Evolutionary conservation across 208 protist species (phyloP).

Genomic region (Crithidia acanthocephali): DNA sequence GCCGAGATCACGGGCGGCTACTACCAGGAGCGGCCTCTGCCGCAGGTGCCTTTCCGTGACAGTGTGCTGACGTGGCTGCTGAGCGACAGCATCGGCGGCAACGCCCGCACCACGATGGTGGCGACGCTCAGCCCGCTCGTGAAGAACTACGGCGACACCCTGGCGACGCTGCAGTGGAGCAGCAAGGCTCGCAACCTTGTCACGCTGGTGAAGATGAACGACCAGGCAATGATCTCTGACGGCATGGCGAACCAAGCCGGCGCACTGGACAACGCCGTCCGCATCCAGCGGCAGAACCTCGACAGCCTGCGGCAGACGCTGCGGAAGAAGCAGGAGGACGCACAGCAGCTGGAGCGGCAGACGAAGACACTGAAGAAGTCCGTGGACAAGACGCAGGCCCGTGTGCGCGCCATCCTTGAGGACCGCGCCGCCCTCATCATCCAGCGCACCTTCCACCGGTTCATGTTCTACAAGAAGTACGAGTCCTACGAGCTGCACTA

Average conservation of each 20-base stretch:
- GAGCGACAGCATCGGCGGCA: constrained; percentile 92
- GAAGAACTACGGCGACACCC: constrained; percentile 90
- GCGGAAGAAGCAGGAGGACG: constrained; percentile 64
- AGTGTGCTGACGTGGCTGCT: constrained; percentile 91
- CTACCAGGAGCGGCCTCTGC: constrained; percentile 69
- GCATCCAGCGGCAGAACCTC: constrained; percentile 85
- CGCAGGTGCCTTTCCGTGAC: constrained; percentile 92
- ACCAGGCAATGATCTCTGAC: constrained; percentile 74
- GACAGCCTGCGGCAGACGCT: constrained; percentile 80
- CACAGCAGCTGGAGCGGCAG: constrained; percentile 65
- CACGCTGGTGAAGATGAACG: constrained; percentile 89
- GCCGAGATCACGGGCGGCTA: constrained; percentile 68
- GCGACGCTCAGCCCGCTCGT: constrained; percentile 88
- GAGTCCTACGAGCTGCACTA: constrained; percentile 48
- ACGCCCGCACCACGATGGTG: constrained; percentile 92
- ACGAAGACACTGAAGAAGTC: constrained; percentile 42
- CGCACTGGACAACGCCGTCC: constrained; percentile 75
- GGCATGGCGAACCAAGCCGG: constrained; percentile 71
- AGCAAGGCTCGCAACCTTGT: constrained; percentile 91
- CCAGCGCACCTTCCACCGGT: constrained; percentile 55
- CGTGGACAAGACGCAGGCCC: constrained; percentile 37
- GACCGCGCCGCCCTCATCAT: constrained; percentile 68
- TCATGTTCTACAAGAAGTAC: constrained; percentile 47
- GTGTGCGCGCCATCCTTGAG: constrained; percentile 14
- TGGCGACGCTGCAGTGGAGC: constrained; percentile 91